Evolutionary conservation across 192 early-diverging fungal genomes (phyloP), one percentile per base, ranked within the genome.

Genomic region (Ramicandelaber brevisporus): DNA sequence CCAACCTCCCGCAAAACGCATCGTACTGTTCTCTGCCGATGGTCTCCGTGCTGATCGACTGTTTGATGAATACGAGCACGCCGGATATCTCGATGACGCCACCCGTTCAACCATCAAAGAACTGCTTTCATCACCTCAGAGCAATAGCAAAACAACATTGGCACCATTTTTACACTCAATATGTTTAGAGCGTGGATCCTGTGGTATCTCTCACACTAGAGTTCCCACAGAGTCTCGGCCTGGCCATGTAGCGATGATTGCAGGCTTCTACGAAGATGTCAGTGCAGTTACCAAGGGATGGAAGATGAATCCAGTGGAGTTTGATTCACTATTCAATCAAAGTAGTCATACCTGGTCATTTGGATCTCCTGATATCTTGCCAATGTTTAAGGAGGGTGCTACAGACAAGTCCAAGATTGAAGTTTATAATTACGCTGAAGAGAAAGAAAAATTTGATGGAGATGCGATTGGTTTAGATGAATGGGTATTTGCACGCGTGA

Each of bases 221-320:
- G 84, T 95, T 14, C 89, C 89, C 13, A 95, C 89, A 17, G 89
- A 95, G 56, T 81, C 78, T 30, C 59, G 89, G 8, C 89, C 89
- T 14, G 85, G 89, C 5, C 89, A 95, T 44, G 85, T 95, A n/a
- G 89, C 89, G 13, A 62, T 88, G 17, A 90, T 95, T 57, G 89
- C 85, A 8, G 89, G 89, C 4, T 86, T 95, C 45, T 95, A 95
- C 51, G 89, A 95, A 48, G 89, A 95, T 55, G 85, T 90, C 27
- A 86, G 81, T 53, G 89, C 89, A 2, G 89, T 95, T 13, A 95
- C 86, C 4, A 87, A 78, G 50, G 85, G 87, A 5, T 95, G 89
- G 89, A 80, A 82, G 46, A 80, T 74, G 69, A 95, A 90, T 49
- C 85, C 85, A 2, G 85, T 95, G 20, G 73, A 88, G 48, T 95